Evolutionary conservation across 2,329 filamentous ascomycete species (phyloP).

Genomic region (Aureobasidium namibiae): DNA sequence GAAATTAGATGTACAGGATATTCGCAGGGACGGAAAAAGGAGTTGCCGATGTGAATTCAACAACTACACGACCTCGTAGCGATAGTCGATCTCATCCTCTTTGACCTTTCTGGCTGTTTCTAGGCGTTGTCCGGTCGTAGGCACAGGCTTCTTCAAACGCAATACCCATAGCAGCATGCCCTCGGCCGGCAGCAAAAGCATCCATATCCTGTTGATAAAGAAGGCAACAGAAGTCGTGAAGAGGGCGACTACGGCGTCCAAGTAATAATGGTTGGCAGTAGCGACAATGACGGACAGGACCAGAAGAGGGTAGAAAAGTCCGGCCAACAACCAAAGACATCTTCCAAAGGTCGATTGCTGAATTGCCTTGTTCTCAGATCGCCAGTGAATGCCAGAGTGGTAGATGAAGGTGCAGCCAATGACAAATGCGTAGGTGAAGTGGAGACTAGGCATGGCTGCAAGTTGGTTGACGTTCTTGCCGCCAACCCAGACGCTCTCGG

Average conservation of each 20-base stretch:
- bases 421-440: constrained; percentile 46
- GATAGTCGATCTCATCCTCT: background rate
- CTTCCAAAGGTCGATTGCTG: constrained; percentile 20
- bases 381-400: constrained; percentile 34
- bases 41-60: background rate
- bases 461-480: constrained; percentile 38
- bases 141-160: constrained; percentile 45
- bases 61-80: constrained; percentile 1
- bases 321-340: constrained; percentile 25
- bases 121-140: constrained; percentile 44
- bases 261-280: constrained; percentile 55
- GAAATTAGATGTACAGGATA: background rate
- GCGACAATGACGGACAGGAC: constrained; percentile 48
- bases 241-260: constrained; percentile 45
- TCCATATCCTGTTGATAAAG: constrained; percentile 41
- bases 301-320: constrained; percentile 36
- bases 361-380: constrained; percentile 17
- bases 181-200: constrained; percentile 44
- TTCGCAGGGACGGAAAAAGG: background rate
- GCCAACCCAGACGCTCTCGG: constrained; percentile 35
- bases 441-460: constrained; percentile 40
- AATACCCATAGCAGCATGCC: constrained; percentile 41
- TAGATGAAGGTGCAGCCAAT: constrained; percentile 43
- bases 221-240: constrained; percentile 42
- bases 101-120: background rate